These are phyloP conservation scores for Ailanthus altissimus DNA, from an alignment of 345 rosid species.

Conservation along the genomic window DNA sequence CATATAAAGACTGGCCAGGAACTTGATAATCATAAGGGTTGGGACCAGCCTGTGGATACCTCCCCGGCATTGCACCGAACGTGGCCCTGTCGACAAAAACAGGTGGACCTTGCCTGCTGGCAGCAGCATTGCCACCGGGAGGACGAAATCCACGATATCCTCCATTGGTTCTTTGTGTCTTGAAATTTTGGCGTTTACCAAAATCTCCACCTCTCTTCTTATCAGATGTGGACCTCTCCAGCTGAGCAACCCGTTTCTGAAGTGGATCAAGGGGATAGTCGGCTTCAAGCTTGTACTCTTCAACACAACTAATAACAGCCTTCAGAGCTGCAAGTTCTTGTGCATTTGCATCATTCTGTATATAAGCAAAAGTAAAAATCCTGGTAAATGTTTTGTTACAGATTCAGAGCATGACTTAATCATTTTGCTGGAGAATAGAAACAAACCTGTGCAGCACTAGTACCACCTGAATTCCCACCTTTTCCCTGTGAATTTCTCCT, in stretches of 20 bases:
- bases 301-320: conserved; percentile 50
- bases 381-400: neutral
- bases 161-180: conserved; percentile 41
- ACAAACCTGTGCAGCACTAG: conserved; percentile 41
- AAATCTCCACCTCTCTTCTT: conserved; percentile 45
- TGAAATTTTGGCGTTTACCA: conserved; percentile 39
- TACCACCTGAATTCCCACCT: conserved; percentile 33
- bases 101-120: conserved; percentile 39
- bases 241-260: conserved; percentile 50
- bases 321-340: conserved; percentile 56
- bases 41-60: conserved; percentile 38
- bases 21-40: conserved; percentile 40
- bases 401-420: neutral
- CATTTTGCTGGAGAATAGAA: conserved; percentile 4
- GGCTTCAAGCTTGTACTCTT: conserved; percentile 54
- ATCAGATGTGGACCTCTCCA: conserved; percentile 49
- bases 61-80: conserved; percentile 35
- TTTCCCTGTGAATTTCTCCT: conserved; percentile 60
- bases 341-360: conserved; percentile 47
- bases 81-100: conserved; percentile 26
- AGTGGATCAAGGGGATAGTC: conserved; percentile 60
- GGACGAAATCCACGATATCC: conserved; percentile 41
- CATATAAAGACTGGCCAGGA: conserved; percentile 36
- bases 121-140: conserved; percentile 18
- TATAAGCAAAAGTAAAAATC: neutral